Evolutionary conservation across 2,329 filamentous ascomycete genomes (phyloP).

Genomic region (Ascochyta fabae): DNA sequence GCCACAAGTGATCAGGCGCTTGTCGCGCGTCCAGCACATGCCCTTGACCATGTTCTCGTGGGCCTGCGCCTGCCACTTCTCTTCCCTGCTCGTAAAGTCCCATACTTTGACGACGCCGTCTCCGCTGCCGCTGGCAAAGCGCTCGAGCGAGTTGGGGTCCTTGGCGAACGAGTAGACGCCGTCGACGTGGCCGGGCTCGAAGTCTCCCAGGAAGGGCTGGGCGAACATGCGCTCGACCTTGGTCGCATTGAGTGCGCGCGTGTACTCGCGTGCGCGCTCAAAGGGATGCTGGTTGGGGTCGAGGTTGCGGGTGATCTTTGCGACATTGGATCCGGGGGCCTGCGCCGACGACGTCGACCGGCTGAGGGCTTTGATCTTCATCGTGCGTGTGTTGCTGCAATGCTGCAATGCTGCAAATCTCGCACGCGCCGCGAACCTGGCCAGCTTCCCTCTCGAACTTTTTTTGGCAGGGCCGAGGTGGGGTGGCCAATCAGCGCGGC

Average conservation of each 20-base stretch:
- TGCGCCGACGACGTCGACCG: slow-evolving; percentile 70
- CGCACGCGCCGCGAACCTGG: slow-evolving; percentile 10
- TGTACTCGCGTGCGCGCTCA: slow-evolving; percentile 87
- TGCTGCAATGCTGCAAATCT: slow-evolving; percentile 1
- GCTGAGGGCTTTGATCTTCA: slow-evolving; percentile 65
- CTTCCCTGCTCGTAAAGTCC: slow-evolving; percentile 76
- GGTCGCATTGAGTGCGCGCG: slow-evolving; percentile 78
- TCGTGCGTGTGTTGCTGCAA: slow-evolving; percentile 29
- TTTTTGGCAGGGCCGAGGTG: slow-evolving; percentile 19
- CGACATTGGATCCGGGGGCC: slow-evolving; percentile 69
- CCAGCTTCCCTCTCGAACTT: slow-evolving; percentile 10
- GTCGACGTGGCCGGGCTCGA: slow-evolving; percentile 91
- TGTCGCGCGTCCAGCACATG: slow-evolving; percentile 85
- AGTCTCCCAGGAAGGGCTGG: slow-evolving; percentile 81
- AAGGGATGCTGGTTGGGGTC: slow-evolving; percentile 90
- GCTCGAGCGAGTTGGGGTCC: slow-evolving; percentile 55
- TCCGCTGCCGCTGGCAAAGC: slow-evolving; percentile 55
- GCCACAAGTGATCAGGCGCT: slow-evolving; percentile 85
- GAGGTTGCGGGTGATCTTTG: slow-evolving; percentile 72
- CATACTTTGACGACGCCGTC: slow-evolving; percentile 95
- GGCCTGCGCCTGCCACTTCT: slow-evolving; percentile 78
- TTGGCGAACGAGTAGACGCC: slow-evolving; percentile 64
- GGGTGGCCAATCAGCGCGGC: slow-evolving; percentile 24
- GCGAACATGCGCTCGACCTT: slow-evolving; percentile 95
- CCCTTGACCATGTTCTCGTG: slow-evolving; percentile 96